phyloP scores from a whole-genome alignment of 768 basidiomycete species.

The Pisolithus orientalis region DNA sequence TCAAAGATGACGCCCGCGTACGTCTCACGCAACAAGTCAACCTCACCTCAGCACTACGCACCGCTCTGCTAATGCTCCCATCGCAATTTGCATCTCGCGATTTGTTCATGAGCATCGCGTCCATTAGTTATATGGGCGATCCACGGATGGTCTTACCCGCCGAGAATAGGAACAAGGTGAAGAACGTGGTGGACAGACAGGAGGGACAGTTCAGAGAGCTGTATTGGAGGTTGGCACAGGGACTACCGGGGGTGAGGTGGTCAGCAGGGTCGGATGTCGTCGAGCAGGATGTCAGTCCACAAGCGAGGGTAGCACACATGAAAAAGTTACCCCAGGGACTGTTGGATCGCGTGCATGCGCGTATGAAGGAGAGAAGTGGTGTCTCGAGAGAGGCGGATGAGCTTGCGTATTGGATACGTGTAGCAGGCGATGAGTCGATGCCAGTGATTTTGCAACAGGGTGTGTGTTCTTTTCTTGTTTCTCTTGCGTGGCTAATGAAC shows the following conservation, averaged over 20 bases:
- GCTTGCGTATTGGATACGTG: conserved; percentile 63
- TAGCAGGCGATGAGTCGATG: conserved; percentile 61
- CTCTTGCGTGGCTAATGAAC: neutral
- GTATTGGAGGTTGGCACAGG: conserved; percentile 74
- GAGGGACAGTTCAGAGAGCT: conserved; percentile 79
- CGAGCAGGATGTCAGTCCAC: conserved; percentile 68
- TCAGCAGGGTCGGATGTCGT: conserved; percentile 40
- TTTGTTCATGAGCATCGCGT: conserved; percentile 81
- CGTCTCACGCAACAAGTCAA: conserved; percentile 92
- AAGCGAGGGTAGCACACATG: conserved; percentile 67
- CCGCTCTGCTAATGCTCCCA: conserved; percentile 85
- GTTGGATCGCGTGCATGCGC: conserved; percentile 44
- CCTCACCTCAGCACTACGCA: conserved; percentile 81
- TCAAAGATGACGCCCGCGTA: conserved; percentile 88
- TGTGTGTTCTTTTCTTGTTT: conserved; percentile 22
- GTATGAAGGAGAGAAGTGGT: conserved; percentile 22
- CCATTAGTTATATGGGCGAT: conserved; percentile 84
- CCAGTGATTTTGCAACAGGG: conserved; percentile 48
- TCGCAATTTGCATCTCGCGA: conserved; percentile 73
- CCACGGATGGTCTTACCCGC: conserved; percentile 91
- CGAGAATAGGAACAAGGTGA: conserved; percentile 93
- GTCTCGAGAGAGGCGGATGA: conserved; percentile 57
- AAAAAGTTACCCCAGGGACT: conserved; percentile 72
- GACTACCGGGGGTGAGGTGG: conserved; percentile 80
- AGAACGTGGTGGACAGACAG: conserved; percentile 85